phyloP scores from a whole-genome alignment of 768 basidiomycete genomes.

The Mycena belliarum region DNA sequence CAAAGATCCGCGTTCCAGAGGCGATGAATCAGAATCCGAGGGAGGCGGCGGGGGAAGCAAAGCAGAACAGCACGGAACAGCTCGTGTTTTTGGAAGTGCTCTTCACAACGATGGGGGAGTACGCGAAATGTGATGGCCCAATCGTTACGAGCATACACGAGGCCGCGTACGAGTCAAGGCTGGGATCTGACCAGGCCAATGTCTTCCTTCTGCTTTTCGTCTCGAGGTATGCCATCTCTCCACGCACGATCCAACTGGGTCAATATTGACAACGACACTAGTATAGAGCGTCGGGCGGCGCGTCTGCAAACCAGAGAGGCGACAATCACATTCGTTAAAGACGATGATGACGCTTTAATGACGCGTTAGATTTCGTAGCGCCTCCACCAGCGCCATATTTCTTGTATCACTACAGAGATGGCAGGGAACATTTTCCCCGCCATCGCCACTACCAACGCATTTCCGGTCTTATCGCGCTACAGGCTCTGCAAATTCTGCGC shows the following conservation, averaged over 20 bases:
- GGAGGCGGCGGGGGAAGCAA: slow-evolving; percentile 65
- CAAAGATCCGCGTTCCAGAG: slow-evolving; percentile 48
- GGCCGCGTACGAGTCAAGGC: slow-evolving; percentile 60
- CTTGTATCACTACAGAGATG: slow-evolving; percentile 87
- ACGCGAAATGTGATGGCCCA: slow-evolving; percentile 62
- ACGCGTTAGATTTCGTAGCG: no score
- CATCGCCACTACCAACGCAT: slow-evolving; percentile 99
- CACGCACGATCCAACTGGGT: no score
- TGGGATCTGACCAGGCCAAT: slow-evolving; percentile 67
- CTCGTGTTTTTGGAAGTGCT: slow-evolving; percentile 80
- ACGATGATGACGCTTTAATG: no score
- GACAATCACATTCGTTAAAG: no score
- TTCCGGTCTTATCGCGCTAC: slow-evolving; percentile 91
- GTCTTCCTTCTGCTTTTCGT: slow-evolving; percentile 64
- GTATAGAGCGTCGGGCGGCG: no score
- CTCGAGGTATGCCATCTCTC: no score
- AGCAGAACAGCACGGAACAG: slow-evolving; percentile 78
- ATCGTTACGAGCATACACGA: slow-evolving; percentile 65
- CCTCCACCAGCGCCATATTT: no score
- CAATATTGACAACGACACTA: no score
- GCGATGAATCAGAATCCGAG: slow-evolving; percentile 51
- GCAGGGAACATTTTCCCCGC: slow-evolving; percentile 99
- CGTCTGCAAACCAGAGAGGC: no score
- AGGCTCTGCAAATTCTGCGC: slow-evolving; percentile 83
- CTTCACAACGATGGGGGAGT: slow-evolving; percentile 88